Conservation (phyloP, 2,329 filamentous ascomycete species). For the Capronia coronata region DNA sequence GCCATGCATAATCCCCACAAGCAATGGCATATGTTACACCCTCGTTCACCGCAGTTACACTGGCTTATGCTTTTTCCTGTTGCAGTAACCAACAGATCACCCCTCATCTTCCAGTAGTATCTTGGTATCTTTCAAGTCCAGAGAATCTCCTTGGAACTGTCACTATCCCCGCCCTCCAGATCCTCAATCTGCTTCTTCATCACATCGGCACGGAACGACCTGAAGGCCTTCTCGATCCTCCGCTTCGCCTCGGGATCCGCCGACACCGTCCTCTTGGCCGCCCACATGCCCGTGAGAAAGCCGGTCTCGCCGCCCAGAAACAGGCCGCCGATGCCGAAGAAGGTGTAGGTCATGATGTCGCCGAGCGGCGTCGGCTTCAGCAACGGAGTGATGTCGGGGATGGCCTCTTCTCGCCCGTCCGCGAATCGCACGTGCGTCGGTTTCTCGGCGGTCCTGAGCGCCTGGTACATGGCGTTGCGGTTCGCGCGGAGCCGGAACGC, state of each 20-base stretch:
- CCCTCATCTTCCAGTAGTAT: no score
- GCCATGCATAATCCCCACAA: no score
- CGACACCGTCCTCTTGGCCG: constrained; percentile 49
- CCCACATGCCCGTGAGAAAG: constrained; percentile 51
- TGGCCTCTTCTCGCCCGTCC: constrained; percentile 52
- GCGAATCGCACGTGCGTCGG: constrained; percentile 58
- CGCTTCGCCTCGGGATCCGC: constrained; percentile 47
- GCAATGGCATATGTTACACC: no score
- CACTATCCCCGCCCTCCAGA: constrained; percentile 43
- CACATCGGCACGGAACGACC: constrained; percentile 57
- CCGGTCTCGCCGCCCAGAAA: constrained; percentile 60
- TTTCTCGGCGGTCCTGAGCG: constrained; percentile 55
- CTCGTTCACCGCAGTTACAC: no score
- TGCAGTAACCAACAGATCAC: no score
- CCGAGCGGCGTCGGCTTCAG: constrained; percentile 53
- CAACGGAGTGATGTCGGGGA: constrained; percentile 56
- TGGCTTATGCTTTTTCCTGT: no score
- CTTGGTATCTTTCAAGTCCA: constrained; percentile 6
- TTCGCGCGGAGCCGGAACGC: constrained; percentile 53
- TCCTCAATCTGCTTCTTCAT: constrained; percentile 53
- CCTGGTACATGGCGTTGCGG: constrained; percentile 54
- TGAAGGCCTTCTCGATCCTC: constrained; percentile 58
- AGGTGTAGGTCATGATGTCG: constrained; percentile 57
- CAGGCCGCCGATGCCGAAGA: constrained; percentile 56
- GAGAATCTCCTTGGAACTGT: constrained; percentile 8